Percentiles rank a stretch among this genome's conserved stretches.
Conservation (phyloP, 2,329 filamentous ascomycete genomes). For the Zymoseptoria crescenta region DNA sequence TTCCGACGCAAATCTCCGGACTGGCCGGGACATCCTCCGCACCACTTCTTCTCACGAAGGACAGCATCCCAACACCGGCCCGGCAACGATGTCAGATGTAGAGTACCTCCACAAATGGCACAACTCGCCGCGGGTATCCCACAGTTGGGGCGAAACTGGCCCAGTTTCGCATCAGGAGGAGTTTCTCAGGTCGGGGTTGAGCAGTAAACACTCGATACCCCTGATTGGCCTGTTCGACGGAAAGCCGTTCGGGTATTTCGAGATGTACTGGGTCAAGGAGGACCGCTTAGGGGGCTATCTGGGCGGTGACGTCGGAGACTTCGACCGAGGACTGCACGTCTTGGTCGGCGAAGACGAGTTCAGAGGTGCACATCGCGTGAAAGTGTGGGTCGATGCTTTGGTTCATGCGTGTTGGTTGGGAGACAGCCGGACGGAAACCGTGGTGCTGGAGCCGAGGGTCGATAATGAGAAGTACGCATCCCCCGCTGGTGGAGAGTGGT, state of each 20-base stretch:
- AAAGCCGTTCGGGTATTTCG: conserved; percentile 92
- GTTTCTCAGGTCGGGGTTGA: conserved; percentile 61
- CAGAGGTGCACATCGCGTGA: conserved; percentile 66
- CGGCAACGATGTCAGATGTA: conserved; percentile 43
- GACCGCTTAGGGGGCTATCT: conserved; percentile 67
- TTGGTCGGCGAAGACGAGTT: conserved; percentile 90
- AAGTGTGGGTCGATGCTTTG: conserved; percentile 72
- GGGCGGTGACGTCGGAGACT: conserved; percentile 63
- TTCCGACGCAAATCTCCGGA: conserved; percentile 28
- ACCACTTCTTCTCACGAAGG: not conserved
- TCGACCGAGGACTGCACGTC: conserved; percentile 81
- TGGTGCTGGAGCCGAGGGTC: conserved; percentile 81
- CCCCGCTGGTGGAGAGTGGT: not conserved
- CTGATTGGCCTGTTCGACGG: conserved; percentile 92
- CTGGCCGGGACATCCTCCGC: conserved; percentile 14
- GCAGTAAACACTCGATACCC: conserved; percentile 71
- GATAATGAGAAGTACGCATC: conserved; percentile 77
- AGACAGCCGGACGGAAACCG: conserved; percentile 71
- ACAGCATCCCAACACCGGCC: conserved; percentile 5
- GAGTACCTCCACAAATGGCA: conserved; percentile 81
- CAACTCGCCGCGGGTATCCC: conserved; percentile 70
- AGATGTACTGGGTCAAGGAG: conserved; percentile 97
- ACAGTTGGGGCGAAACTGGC: conserved; percentile 71
- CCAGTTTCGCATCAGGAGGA: conserved; percentile 50
- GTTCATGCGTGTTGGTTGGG: conserved; percentile 78